Evolutionary conservation across 164 flowering plant species (phyloP).

Genomic region (Cinnamomum chago): DNA sequence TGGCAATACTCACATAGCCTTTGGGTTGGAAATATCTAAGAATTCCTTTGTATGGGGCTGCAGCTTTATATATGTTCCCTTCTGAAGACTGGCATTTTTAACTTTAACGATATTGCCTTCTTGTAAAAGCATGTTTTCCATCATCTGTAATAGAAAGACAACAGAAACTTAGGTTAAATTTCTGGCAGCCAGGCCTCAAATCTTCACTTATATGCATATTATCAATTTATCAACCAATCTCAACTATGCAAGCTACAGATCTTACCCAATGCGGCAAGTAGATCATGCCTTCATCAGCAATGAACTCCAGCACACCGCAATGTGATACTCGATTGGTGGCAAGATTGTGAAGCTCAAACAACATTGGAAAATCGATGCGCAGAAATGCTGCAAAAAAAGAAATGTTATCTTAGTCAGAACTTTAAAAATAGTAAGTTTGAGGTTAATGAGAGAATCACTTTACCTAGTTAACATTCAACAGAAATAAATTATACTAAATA

Average conservation of each 20-base stretch:
- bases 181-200: background rate
- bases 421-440: background rate
- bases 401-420: background rate
- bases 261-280: constrained; percentile 32
- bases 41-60: constrained; percentile 97
- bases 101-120: constrained; percentile 82
- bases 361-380: constrained; percentile 89
- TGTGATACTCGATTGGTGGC: constrained; percentile 73
- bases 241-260: background rate
- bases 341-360: constrained; percentile 82
- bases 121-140: constrained; percentile 91
- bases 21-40: constrained; percentile 93
- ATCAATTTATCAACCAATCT: background rate
- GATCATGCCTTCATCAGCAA: constrained; percentile 96
- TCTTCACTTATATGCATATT: background rate
- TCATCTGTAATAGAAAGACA: constrained; percentile 50
- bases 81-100: constrained; percentile 85
- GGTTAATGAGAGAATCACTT: background rate
- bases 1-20: constrained; percentile 72
- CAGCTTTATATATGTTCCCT: constrained; percentile 89
- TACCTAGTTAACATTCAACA: background rate
- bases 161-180: background rate
- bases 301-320: constrained; percentile 95
- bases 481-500: background rate
- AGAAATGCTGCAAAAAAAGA: constrained; percentile 42